Evolutionary conservation across 768 basidiomycete genomes (phyloP).

Genomic region (Pilatotrama ljubarskyi): DNA sequence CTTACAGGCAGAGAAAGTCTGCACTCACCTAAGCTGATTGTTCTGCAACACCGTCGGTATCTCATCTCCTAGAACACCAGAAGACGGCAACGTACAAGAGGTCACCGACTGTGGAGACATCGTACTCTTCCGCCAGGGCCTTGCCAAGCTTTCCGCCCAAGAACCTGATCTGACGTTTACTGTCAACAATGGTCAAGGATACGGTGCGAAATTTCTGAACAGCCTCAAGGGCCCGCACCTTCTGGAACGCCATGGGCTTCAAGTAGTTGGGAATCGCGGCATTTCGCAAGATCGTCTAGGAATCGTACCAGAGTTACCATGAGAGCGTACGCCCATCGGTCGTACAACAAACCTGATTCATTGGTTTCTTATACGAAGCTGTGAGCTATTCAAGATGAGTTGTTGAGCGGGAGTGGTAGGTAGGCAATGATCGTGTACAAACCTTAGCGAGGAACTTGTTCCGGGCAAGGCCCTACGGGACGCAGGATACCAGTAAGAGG

Average conservation of each 20-base stretch:
- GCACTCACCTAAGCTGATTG: slow-evolving; percentile 54
- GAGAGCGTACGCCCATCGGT: neutral
- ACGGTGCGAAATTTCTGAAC: neutral
- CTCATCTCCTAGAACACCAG: neutral
- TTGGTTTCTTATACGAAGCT: slow-evolving; percentile 90
- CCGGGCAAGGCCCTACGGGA: slow-evolving; percentile 74
- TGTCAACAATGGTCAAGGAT: neutral
- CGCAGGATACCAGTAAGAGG: neutral
- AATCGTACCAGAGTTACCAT: neutral
- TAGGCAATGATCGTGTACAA: slow-evolving; percentile 57
- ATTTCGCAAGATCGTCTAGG: slow-evolving; percentile 81
- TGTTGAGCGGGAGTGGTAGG: slow-evolving; percentile 54
- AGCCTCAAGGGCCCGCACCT: slow-evolving; percentile 22
- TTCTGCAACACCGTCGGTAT: slow-evolving; percentile 37
- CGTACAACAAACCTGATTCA: slow-evolving; percentile 63
- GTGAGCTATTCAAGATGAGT: slow-evolving; percentile 52
- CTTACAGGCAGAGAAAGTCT: slow-evolving; percentile 20
- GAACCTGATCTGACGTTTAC: slow-evolving; percentile 72
- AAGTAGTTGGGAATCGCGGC: slow-evolving; percentile 84
- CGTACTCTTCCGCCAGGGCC: slow-evolving; percentile 84
- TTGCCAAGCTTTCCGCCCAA: slow-evolving; percentile 93
- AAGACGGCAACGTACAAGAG: slow-evolving; percentile 67
- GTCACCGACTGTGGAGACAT: slow-evolving; percentile 87
- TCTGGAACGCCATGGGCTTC: slow-evolving; percentile 72
- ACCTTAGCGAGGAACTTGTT: slow-evolving; percentile 98